phyloP scores from a whole-genome alignment of 495 filamentous ascomycete species.

The Aspergillus steynii region DNA sequence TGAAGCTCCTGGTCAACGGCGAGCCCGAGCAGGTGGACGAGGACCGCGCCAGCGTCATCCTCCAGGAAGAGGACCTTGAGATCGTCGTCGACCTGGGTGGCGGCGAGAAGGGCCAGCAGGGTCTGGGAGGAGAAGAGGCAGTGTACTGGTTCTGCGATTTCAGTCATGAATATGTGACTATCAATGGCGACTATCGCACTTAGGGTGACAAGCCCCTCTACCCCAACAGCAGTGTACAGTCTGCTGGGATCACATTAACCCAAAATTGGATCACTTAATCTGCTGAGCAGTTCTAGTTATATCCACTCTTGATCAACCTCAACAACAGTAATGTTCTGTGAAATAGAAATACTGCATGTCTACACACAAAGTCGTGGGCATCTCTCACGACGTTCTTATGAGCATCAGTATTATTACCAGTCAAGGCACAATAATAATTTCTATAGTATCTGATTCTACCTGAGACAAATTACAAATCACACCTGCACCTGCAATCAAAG shows the following conservation, averaged over 20 bases:
- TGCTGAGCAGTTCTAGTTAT: background rate
- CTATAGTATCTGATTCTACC: no score
- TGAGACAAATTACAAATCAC: no score
- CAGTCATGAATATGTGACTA: slow-evolving; percentile 95
- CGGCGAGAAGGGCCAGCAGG: slow-evolving; percentile 46
- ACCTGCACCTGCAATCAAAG: no score
- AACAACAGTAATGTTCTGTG: no score
- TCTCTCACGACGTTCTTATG: no score
- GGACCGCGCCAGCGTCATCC: slow-evolving; percentile 76
- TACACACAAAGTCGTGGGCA: no score
- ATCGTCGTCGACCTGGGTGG: slow-evolving; percentile 68
- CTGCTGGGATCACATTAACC: background rate
- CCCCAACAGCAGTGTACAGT: background rate
- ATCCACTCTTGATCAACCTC: no score
- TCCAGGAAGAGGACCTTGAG: slow-evolving; percentile 84
- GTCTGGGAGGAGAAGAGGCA: slow-evolving; percentile 69
- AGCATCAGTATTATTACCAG: no score
- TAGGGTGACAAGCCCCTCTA: slow-evolving; percentile 24
- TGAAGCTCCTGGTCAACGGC: slow-evolving; percentile 85
- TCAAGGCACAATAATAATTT: no score
- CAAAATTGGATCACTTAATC: background rate
- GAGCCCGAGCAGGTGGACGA: slow-evolving; percentile 95
- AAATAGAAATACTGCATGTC: no score
- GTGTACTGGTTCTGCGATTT: slow-evolving; percentile 97
- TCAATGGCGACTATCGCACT: slow-evolving; percentile 89